Evolutionary conservation across 2,329 filamentous ascomycete genomes (phyloP), one percentile per base, ranked within the genome.

Genomic region (Monascus ruber): DNA sequence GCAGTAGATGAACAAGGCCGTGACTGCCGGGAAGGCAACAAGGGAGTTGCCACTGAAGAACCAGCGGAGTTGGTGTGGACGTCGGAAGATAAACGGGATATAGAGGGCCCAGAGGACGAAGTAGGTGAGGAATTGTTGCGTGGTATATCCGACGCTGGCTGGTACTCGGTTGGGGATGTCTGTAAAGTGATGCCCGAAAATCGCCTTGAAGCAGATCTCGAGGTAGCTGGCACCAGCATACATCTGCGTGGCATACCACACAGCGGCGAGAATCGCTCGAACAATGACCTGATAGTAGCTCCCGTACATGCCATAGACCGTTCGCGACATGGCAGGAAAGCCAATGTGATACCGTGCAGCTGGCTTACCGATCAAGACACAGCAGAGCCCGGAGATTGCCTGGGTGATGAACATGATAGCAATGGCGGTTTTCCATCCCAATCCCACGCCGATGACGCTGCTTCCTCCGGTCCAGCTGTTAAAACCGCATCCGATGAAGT

Each of bases 31-130:
- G 6, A 65, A 42, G 28, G 62, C 59, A 42, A 68, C 57, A 29
- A 61, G 51, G 5, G 55, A 58, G 43, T 69, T 69, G 54, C 68
- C 57, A 48, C 59, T 63, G 54, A 70, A 71, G 51, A 70, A 66
- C 37, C 51, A 53, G n/a, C 57, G 50, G n/a, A 70, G 47, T 45
- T 69, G 63, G 46, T 69, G 65, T 8, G 68, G 66, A 8, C 65
- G 56, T 41, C 69, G 59, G 31, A 62, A 55, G 24, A 58, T 59
- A 44, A 70, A 66, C 4, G 65, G 56, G 55, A 66, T 48, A 42
- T 65, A 62, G 37, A 64, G 48, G 26, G 60, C 42, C 62, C 62
- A 66, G 42, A 57, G 60, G 17, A 64, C 45, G 39, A 65, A 60
- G 38, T 60, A 63, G 1, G 56, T 52, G 32, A 61, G 51, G 10